A percentile compares a stretch with the other conserved stretches of the same genome.
Evolutionary conservation across 2,329 filamentous ascomycete genomes (phyloP).

Genomic region (Cladophialophora yegresii): DNA sequence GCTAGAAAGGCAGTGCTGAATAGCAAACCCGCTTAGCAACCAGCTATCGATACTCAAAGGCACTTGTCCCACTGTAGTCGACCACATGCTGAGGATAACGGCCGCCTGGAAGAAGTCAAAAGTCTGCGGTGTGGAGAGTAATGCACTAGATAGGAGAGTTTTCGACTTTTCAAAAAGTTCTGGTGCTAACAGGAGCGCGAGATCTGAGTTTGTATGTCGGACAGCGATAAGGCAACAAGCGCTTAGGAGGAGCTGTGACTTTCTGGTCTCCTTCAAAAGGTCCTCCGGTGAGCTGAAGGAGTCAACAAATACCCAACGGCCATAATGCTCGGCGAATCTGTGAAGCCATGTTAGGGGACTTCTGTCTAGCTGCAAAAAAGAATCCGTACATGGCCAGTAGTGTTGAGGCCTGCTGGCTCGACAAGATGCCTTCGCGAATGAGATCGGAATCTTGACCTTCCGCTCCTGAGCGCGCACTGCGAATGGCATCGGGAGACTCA

Average conservation of each 20-base stretch:
- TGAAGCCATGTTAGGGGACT: not conserved
- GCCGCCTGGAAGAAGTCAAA: conserved; percentile 50
- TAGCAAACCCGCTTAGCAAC: conserved; percentile 49
- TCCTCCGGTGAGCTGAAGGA: conserved; percentile 36
- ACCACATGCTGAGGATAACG: conserved; percentile 50
- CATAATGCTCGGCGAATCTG: conserved; percentile 47
- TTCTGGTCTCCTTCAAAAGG: conserved; percentile 42
- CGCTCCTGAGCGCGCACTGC: conserved; percentile 7
- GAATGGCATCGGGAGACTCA: conserved; percentile 22
- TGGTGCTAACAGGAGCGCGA: conserved; percentile 44
- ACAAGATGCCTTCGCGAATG: conserved; percentile 38
- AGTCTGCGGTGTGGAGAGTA: conserved; percentile 45
- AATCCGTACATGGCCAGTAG: conserved; percentile 35
- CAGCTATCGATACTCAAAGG: conserved; percentile 51
- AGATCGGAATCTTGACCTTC: conserved; percentile 32
- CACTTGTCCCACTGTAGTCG: conserved; percentile 50
- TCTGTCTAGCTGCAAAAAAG: not conserved
- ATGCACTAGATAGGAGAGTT: conserved; percentile 37
- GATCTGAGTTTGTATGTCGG: conserved; percentile 46
- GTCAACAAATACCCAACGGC: conserved; percentile 47
- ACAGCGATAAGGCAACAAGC: conserved; percentile 48
- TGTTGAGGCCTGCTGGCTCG: conserved; percentile 31
- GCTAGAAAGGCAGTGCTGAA: conserved; percentile 48
- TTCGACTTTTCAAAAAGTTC: conserved; percentile 45
- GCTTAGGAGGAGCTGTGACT: conserved; percentile 45